Conservation (phyloP, 805 yeast species). For the Ogataea neopini region DNA sequence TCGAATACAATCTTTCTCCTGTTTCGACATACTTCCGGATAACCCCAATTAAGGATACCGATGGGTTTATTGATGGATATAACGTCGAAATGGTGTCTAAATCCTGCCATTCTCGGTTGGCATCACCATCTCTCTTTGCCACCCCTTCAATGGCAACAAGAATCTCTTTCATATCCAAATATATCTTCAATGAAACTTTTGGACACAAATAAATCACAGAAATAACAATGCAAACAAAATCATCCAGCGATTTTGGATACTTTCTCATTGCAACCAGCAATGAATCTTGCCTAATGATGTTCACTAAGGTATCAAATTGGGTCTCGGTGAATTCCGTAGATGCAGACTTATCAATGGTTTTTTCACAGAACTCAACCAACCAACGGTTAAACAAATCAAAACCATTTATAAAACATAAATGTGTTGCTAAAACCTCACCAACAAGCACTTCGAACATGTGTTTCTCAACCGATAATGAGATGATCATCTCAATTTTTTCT, state of each 20-base stretch:
- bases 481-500: conserved; percentile 25
- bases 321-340: conserved; percentile 2
- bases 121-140: conserved; percentile 3
- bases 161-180: conserved; percentile 31
- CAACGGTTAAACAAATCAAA: conserved; percentile 25
- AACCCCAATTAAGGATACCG: conserved; percentile 16
- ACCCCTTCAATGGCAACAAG: conserved; percentile 17
- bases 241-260: not conserved
- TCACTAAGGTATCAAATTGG: conserved; percentile 17
- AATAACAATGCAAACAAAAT: conserved; percentile 24
- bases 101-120: not conserved
- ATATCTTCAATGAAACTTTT: conserved; percentile 25
- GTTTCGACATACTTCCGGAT: conserved; percentile 28
- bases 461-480: conserved; percentile 12
- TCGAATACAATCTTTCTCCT: conserved; percentile 31
- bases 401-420: conserved; percentile 12
- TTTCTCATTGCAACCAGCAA: conserved; percentile 16
- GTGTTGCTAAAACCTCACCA: conserved; percentile 23
- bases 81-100: conserved; percentile 4
- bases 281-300: conserved; percentile 25
- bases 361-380: conserved; percentile 21
- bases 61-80: conserved; percentile 13
- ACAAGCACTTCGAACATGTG: conserved; percentile 12
- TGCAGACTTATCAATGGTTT: conserved; percentile 3
- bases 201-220: conserved; percentile 29